These are phyloP conservation scores for Solanum rostratum DNA, from an alignment of 257 asterid genomes.

Conservation along the genomic window DNA sequence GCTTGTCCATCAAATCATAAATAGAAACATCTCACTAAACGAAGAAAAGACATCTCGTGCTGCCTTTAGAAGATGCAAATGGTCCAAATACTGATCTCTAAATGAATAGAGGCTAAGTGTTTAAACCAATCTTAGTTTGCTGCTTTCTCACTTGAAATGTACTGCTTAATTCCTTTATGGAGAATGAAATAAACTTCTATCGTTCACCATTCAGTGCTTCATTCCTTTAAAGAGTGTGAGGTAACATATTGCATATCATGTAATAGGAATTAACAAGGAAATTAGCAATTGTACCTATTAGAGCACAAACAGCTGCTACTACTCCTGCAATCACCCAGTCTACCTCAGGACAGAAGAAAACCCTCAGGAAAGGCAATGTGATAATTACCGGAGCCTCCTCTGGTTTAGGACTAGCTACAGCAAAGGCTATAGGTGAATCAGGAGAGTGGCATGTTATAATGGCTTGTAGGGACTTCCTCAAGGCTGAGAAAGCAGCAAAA, in stretches of 20 bases:
- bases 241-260: not conserved
- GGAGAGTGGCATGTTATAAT: conserved; percentile 88
- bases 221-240: not conserved
- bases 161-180: not conserved
- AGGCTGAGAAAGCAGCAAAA: conserved; percentile 75
- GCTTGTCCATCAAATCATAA: not conserved
- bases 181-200: not conserved
- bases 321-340: conserved; percentile 36
- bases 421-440: conserved; percentile 66
- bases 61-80: not conserved
- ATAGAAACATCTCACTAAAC: not conserved
- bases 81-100: not conserved
- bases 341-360: conserved; percentile 55
- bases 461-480: conserved; percentile 95
- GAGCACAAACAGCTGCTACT: conserved; percentile 42
- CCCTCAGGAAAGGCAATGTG: conserved; percentile 61
- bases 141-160: not conserved
- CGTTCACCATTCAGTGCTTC: not conserved
- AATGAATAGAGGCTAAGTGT: not conserved
- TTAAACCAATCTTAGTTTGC: not conserved
- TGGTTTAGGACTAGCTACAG: conserved; percentile 82
- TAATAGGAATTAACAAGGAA: conserved; percentile 13
- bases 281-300: conserved; percentile 2
- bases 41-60: not conserved
- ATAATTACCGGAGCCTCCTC: conserved; percentile 84